Conservation (phyloP, 1,284 basidiomycete genomes). For the Leccinum subspadiceum region DNA sequence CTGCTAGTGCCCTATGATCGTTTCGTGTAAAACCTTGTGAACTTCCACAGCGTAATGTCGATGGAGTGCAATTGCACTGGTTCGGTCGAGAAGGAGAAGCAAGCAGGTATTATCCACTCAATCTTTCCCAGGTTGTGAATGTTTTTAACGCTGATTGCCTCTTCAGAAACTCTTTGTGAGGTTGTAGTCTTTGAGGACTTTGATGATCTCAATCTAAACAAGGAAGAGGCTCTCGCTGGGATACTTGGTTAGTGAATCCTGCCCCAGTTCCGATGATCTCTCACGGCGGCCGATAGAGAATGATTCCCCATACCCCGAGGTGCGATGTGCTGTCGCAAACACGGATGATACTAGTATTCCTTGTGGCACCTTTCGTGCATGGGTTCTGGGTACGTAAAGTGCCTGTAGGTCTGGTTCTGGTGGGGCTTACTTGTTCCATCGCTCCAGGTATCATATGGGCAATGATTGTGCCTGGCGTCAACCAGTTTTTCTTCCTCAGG, state of each 20-base stretch:
- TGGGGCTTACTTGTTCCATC: background rate
- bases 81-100: constrained; percentile 31
- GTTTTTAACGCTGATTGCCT: no score
- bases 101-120: constrained; percentile 12
- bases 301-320: constrained; percentile 51
- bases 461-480: constrained; percentile 57
- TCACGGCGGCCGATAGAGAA: constrained; percentile 37
- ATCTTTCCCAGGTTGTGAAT: background rate
- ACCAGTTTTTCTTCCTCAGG: constrained; percentile 68
- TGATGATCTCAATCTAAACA: constrained; percentile 66
- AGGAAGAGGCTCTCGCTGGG: constrained; percentile 44
- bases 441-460: constrained; percentile 46
- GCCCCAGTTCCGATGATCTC: background rate
- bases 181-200: constrained; percentile 32
- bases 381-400: constrained; percentile 50
- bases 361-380: constrained; percentile 61
- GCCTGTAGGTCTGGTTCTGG: background rate
- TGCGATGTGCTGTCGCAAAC: constrained; percentile 68
- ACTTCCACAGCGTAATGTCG: no score
- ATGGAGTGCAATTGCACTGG: constrained; percentile 29
- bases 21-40: no score
- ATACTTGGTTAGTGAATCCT: constrained; percentile 31
- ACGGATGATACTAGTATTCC: constrained; percentile 67
- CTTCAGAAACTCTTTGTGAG: background rate
- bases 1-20: no score